A percentile compares a stretch with the other conserved stretches of the same genome.
phyloP scores from a whole-genome alignment of 1,284 basidiomycete species.

The Naganishia albida region DNA sequence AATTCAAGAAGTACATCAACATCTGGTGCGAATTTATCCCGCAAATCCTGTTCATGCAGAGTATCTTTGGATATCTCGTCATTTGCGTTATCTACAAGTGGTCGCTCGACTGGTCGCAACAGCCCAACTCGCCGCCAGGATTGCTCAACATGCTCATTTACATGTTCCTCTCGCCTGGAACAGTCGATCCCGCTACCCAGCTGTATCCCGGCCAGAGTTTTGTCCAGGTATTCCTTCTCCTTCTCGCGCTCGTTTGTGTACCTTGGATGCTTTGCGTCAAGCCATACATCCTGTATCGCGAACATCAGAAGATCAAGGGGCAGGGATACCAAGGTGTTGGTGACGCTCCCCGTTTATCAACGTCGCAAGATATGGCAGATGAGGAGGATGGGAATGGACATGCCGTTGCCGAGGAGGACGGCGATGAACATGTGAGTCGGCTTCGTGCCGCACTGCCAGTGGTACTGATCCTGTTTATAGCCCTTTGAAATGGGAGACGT shows the following conservation, averaged over 20 bases:
- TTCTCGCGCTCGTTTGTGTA: slow-evolving; percentile 83
- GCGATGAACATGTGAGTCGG: slow-evolving; percentile 55
- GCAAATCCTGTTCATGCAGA: slow-evolving; percentile 95
- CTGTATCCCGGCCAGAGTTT: slow-evolving; percentile 86
- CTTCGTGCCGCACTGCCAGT: slow-evolving; percentile 1
- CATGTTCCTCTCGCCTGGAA: slow-evolving; percentile 89
- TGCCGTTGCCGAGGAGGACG: slow-evolving; percentile 65
- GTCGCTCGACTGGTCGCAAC: slow-evolving; percentile 84
- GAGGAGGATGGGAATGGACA: slow-evolving; percentile 84
- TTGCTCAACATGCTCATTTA: slow-evolving; percentile 92
- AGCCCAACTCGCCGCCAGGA: slow-evolving; percentile 74
- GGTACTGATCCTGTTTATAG: slow-evolving; percentile 55
- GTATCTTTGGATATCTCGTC: slow-evolving; percentile 95
- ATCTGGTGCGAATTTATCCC: slow-evolving; percentile 95
- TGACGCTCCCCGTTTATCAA: slow-evolving; percentile 58
- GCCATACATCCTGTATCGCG: slow-evolving; percentile 91
- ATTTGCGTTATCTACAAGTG: slow-evolving; percentile 97
- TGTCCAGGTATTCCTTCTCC: slow-evolving; percentile 77
- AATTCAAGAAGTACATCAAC: slow-evolving; percentile 80
- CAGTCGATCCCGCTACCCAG: slow-evolving; percentile 67
- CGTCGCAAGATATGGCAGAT: slow-evolving; percentile 61
- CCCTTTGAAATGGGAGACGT: slow-evolving; percentile 85
- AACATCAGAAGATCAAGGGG: slow-evolving; percentile 78
- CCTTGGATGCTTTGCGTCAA: slow-evolving; percentile 93
- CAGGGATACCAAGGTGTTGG: slow-evolving; percentile 76